Conservation (phyloP, 805 yeast species). For the Jamesozyma lodderae region DNA sequence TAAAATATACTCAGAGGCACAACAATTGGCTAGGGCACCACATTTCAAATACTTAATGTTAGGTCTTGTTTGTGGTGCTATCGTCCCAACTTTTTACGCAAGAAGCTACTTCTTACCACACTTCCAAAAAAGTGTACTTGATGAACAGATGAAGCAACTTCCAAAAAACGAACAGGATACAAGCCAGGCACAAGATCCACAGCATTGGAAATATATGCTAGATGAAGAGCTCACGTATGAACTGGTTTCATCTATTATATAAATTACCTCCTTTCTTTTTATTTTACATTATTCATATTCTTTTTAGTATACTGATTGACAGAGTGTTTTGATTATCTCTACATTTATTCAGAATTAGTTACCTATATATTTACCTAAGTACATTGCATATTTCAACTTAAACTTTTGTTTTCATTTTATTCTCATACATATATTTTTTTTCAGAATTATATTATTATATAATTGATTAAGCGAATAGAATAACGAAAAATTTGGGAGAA, state of each 20-base stretch:
- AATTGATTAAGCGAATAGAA: constrained; percentile 1
- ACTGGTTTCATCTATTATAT: constrained; percentile 19
- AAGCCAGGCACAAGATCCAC: background rate
- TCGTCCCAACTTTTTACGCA: constrained; percentile 22
- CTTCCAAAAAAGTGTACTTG: constrained; percentile 5
- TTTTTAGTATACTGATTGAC: too few relatives aligned
- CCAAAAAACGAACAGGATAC: constrained; percentile 1
- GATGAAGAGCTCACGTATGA: constrained; percentile 13
- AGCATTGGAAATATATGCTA: background rate
- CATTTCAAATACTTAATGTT: constrained; percentile 19
- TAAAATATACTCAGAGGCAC: constrained; percentile 22
- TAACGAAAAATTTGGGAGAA: too few relatives aligned
- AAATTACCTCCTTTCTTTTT: too few relatives aligned
- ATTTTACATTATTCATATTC: too few relatives aligned
- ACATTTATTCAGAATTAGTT: too few relatives aligned
- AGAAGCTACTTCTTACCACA: constrained; percentile 13
- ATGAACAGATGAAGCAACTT: constrained; percentile 1
- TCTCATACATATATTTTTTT: too few relatives aligned
- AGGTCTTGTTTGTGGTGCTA: constrained; percentile 23
- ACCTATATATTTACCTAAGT: too few relatives aligned
- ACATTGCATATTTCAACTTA: too few relatives aligned
- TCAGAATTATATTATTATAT: too few relatives aligned
- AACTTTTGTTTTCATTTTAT: too few relatives aligned
- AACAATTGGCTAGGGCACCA: constrained; percentile 19
- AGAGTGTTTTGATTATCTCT: too few relatives aligned